Percentiles rank a stretch among this genome's conserved stretches.
phyloP scores from a whole-genome alignment of 2,329 filamentous ascomycete genomes.

The Aspergillus proliferans region DNA sequence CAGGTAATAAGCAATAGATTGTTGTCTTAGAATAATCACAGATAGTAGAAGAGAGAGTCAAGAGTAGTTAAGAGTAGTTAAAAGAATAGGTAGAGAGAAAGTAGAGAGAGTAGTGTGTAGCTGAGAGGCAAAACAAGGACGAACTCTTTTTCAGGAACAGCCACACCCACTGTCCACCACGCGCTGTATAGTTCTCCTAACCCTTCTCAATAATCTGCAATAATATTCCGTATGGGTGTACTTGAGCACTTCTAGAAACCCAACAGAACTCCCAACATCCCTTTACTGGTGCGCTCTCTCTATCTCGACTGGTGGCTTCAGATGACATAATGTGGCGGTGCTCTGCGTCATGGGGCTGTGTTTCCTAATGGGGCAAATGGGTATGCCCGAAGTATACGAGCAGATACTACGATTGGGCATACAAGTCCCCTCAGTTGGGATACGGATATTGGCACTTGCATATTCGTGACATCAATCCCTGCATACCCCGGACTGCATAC shows the following conservation, averaged over 20 bases:
- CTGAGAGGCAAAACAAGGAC: not conserved
- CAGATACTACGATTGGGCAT: slow-evolving; percentile 1
- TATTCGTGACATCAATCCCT: too few species aligned
- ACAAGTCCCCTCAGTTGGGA: not conserved
- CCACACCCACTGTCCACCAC: not conserved
- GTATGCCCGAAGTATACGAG: slow-evolving; percentile 1
- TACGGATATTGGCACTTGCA: too few species aligned
- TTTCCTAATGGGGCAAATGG: not conserved
- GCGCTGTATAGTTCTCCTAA: too few species aligned
- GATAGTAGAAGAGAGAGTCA: not conserved
- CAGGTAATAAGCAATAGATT: too few species aligned
- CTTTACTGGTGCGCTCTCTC: not conserved
- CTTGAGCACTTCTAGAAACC: too few species aligned
- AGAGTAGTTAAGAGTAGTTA: not conserved
- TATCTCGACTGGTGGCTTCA: not conserved
- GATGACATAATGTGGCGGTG: not conserved
- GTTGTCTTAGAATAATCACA: not conserved
- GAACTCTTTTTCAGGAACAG: not conserved
- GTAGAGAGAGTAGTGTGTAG: not conserved
- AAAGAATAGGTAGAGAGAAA: not conserved
- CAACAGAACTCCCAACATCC: not conserved
- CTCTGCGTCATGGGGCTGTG: not conserved
- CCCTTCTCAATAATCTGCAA: too few species aligned
- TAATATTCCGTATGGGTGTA: too few species aligned
- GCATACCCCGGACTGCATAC: too few species aligned